These are phyloP conservation scores for Phoma herbarum DNA, from an alignment of 2,329 filamentous ascomycete genomes.

Conservation along the genomic window DNA sequence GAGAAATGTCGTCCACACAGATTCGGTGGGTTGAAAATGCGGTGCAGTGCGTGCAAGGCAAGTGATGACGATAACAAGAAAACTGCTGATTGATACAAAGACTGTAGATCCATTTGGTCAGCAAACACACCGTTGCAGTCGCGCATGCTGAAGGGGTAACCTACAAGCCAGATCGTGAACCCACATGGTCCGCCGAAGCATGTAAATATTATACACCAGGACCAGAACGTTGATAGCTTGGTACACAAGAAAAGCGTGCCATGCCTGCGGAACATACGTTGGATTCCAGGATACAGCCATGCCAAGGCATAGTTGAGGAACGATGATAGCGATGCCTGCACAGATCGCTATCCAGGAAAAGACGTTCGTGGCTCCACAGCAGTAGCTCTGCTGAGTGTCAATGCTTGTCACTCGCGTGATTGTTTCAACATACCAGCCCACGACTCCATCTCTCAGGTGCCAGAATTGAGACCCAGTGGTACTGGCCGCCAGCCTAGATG, in stretches of 20 bases:
- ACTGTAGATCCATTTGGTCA: constrained; percentile 9
- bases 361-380: constrained; percentile 28
- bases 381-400: constrained; percentile 24
- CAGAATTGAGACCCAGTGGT: constrained; percentile 43
- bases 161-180: constrained; percentile 29
- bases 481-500: constrained; percentile 31
- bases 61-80: constrained; percentile 59
- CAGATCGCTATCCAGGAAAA: constrained; percentile 30
- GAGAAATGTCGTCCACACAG: constrained; percentile 57
- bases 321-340: constrained; percentile 29
- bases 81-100: constrained; percentile 37
- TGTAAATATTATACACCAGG: constrained; percentile 27
- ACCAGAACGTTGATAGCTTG: constrained; percentile 24
- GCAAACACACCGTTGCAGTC: background rate
- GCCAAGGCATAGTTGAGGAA: constrained; percentile 23
- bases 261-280: constrained; percentile 20
- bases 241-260: constrained; percentile 30
- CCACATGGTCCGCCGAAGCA: constrained; percentile 30
- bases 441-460: constrained; percentile 52
- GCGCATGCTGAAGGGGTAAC: no score
- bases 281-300: constrained; percentile 24
- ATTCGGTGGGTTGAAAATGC: constrained; percentile 35
- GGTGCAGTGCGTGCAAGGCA: constrained; percentile 53
- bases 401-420: background rate
- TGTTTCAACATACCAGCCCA: constrained; percentile 17